Evolutionary conservation across 2,329 filamentous ascomycete genomes (phyloP).

Genomic region (Fusarium camptoceras): DNA sequence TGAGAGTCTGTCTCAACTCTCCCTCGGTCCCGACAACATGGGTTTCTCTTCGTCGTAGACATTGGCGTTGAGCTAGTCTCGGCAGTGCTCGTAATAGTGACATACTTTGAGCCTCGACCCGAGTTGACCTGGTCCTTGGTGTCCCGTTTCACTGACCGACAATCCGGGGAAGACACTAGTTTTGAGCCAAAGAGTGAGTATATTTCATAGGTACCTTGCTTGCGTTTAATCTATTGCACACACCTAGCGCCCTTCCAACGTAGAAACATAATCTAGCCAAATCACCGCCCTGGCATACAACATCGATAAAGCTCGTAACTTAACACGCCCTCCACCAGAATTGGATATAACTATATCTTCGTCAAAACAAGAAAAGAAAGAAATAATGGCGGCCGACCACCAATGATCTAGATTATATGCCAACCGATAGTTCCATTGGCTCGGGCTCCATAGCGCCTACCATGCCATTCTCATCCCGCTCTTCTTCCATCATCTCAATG

Average conservation of each 20-base stretch:
- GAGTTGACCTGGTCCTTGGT: constrained; percentile 12
- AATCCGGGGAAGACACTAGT: constrained; percentile 3
- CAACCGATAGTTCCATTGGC: constrained; percentile 48
- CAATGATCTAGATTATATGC: constrained; percentile 37
- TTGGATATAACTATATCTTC: constrained; percentile 34
- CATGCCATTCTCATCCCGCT: constrained; percentile 60
- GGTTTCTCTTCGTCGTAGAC: constrained; percentile 5
- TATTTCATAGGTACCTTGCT: constrained; percentile 30
- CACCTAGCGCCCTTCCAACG: constrained; percentile 17
- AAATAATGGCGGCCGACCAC: constrained; percentile 3
- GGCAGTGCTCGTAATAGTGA: constrained; percentile 6
- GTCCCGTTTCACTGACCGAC: neutral
- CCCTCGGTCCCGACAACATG: constrained; percentile 22
- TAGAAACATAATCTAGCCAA: constrained; percentile 4
- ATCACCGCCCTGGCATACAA: constrained; percentile 11
- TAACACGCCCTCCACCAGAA: constrained; percentile 17
- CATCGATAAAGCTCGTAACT: constrained; percentile 17
- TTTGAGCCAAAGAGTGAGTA: constrained; percentile 12
- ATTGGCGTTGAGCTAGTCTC: constrained; percentile 19
- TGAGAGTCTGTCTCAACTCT: neutral
- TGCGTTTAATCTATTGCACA: constrained; percentile 30
- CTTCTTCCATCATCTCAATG: constrained; percentile 73
- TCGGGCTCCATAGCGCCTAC: constrained; percentile 49
- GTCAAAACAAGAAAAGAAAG: constrained; percentile 17
- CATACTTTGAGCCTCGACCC: neutral